Base-by-base conservation (phyloP, 225 moss, liverwort and hornwort genomes). In the Ulota crispa region DNA sequence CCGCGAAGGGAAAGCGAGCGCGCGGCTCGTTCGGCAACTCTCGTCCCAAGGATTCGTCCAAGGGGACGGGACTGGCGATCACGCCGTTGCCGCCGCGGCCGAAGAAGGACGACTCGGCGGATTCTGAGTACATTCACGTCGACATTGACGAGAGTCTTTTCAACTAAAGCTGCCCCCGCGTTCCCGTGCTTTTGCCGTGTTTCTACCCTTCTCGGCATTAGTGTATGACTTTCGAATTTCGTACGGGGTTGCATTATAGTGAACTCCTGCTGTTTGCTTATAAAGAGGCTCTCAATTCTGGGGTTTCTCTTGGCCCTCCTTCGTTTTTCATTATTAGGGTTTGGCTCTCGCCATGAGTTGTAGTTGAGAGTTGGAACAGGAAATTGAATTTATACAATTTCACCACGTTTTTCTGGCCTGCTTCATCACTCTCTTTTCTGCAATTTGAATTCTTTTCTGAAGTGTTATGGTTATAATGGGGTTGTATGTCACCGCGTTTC, bases 61-160 rank as follows among this genome's bases (percentile, higher is more conserved):
- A 94, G 88, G 90, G 96, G n/a, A 89, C 83, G 21, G 99, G 94
- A 14, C 78, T 96, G 78, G 78, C 86, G 21, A 2, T 81, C 55
- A 99, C 99, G 34, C 92, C 99, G 56, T 57, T 99, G 68, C 96
- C 94, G 64, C 93, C 96, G 20, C 91, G 99, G 71, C 92, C 96
- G 62, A 94, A 92, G 65, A 94, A 86, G 90, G 93, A 92, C 77
- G 87, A 94, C 75, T 85, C 84, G 4, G 92, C 86, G 20, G 92
- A 94, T 52, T 85, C 82, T 13, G 95, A 99, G 79, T 99, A 90
- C 70, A 93, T 99, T 78, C 93, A 99, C 77, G 81, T 99, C 60
- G 93, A 99, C 82, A 88, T 99, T 50, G 99, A 99, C 70, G 93
- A 94, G 83, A 86, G 89, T 42, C 87, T 99, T 63, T 93, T 95